phyloP scores from a whole-genome alignment of 2,329 filamentous ascomycete species.

The Aspergillus fischeri region DNA sequence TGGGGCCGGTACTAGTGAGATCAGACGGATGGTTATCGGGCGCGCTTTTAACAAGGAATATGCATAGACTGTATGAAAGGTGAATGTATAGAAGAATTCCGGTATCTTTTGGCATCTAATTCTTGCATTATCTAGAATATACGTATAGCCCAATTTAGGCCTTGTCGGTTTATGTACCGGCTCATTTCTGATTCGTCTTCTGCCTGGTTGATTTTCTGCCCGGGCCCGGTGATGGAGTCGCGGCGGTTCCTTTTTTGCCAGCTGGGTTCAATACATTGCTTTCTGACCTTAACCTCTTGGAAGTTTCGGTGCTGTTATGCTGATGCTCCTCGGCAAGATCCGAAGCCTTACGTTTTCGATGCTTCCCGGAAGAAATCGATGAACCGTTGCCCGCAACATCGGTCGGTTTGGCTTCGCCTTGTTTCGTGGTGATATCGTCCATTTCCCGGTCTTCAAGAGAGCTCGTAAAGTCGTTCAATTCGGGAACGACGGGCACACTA shows the following conservation, averaged over 20 bases:
- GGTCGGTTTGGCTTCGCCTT: not conserved
- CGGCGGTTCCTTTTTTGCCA: slow-evolving; percentile 7
- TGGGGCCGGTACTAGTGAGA: slow-evolving; percentile 91
- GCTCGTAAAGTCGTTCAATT: not conserved
- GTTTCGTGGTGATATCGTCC: not conserved
- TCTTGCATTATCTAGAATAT: not conserved
- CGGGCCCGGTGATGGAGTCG: slow-evolving; percentile 15
- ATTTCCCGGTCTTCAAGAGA: not conserved
- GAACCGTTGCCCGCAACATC: not conserved
- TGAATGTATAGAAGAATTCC: not conserved
- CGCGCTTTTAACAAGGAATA: slow-evolving; percentile 87
- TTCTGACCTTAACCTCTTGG: slow-evolving; percentile 18
- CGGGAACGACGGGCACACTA: not conserved
- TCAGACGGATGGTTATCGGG: slow-evolving; percentile 91
- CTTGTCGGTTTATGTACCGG: not conserved
- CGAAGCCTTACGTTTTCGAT: slow-evolving; percentile 23
- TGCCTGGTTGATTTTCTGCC: slow-evolving; percentile 28
- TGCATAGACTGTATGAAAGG: slow-evolving; percentile 26
- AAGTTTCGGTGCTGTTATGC: not conserved
- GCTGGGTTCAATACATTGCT: slow-evolving; percentile 20
- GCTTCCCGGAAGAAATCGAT: slow-evolving; percentile 5
- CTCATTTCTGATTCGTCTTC: slow-evolving; percentile 18
- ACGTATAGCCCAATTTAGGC: not conserved
- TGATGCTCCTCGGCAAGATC: not conserved
- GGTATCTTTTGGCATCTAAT: not conserved